phyloP scores from a whole-genome alignment of 2,329 filamentous ascomycete species.

The Nemania diffusa region DNA sequence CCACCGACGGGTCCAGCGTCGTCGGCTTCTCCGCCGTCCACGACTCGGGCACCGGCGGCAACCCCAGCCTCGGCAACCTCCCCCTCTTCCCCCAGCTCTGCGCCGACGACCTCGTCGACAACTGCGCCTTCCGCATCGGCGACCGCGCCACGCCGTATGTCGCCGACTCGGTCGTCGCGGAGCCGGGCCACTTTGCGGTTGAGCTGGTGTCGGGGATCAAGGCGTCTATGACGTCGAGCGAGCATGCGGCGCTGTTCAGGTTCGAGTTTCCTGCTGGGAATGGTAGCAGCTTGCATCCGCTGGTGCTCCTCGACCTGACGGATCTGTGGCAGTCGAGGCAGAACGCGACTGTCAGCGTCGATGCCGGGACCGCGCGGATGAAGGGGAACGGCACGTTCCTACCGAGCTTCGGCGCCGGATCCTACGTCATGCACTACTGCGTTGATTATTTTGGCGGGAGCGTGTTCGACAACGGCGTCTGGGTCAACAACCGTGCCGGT shows the following conservation, averaged over 20 bases:
- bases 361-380: slow-evolving; percentile 62
- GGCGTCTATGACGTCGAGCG: slow-evolving; percentile 69
- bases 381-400: slow-evolving; percentile 67
- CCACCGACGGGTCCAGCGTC: slow-evolving; percentile 59
- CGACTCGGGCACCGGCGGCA: slow-evolving; percentile 58
- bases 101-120: slow-evolving; percentile 61
- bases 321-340: slow-evolving; percentile 65
- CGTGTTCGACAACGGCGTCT: slow-evolving; percentile 52
- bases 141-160: slow-evolving; percentile 56
- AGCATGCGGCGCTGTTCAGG: slow-evolving; percentile 69
- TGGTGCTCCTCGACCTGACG: slow-evolving; percentile 69
- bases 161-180: slow-evolving; percentile 57
- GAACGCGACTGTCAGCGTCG: slow-evolving; percentile 62
- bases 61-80: slow-evolving; percentile 59
- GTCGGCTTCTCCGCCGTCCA: slow-evolving; percentile 62
- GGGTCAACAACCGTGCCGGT: slow-evolving; percentile 54
- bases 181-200: slow-evolving; percentile 69
- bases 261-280: slow-evolving; percentile 63
- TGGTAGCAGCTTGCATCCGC: slow-evolving; percentile 52
- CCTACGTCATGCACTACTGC: slow-evolving; percentile 68
- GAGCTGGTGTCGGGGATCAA: slow-evolving; percentile 62
- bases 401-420: slow-evolving; percentile 70
- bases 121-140: slow-evolving; percentile 63
- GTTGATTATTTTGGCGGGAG: slow-evolving; percentile 64
- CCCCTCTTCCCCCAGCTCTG: slow-evolving; percentile 58